Base-by-base conservation (phyloP, 169 alveolate genomes). In the Neospora caninum region DNA sequence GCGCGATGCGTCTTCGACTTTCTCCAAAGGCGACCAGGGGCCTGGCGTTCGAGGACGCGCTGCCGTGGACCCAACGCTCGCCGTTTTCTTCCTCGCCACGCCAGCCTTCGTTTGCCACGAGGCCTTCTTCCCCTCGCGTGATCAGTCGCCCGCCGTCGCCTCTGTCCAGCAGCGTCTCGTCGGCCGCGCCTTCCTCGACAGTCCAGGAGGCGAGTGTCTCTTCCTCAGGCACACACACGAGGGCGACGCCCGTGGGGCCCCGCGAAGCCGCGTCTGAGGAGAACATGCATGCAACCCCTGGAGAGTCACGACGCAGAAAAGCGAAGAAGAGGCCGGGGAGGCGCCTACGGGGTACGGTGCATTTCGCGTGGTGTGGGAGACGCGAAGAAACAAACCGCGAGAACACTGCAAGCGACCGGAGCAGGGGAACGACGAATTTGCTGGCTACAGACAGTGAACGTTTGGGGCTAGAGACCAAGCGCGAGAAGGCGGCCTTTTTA, bases 151-250 rank as follows among this genome's bases (percentile, higher is more conserved):
- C 49, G 25, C 84, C 84, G 39, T 73, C 84, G 84, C 84, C 84
- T 2, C 39, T 13, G 42, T 36, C 39, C n/a, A 73, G 84, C 39
- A 36, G 84, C 41, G 84, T 2, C 25, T 64, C 73, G 73, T 64
- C 73, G 16, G 84, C 45, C 27, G 42, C 38, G 39, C 43, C 84
- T 34, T 73, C 84, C 27, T 73, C 49, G 42, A 73, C 84, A 6
- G 84, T 73, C 84, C 84, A 73, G 39, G 84, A 31, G 45, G 84
- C 84, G 45, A 73, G 41, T 9, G 84, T 34, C 49, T 73, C 84
- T n/a, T 73, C 49, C 84, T 73, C 84, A 1, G 39, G 45, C 49
- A 73, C 84, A n/a, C 84, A 73, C 49, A 73, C 43, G 43, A 73
- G 42, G n/a, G 84, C 84, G 27, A 73, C 84, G 84, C 84, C 84